A percentile compares a stretch with the other conserved stretches of the same genome.
Conservation (phyloP, 805 yeast genomes). For the Metschnikowia peoriensis region DNA sequence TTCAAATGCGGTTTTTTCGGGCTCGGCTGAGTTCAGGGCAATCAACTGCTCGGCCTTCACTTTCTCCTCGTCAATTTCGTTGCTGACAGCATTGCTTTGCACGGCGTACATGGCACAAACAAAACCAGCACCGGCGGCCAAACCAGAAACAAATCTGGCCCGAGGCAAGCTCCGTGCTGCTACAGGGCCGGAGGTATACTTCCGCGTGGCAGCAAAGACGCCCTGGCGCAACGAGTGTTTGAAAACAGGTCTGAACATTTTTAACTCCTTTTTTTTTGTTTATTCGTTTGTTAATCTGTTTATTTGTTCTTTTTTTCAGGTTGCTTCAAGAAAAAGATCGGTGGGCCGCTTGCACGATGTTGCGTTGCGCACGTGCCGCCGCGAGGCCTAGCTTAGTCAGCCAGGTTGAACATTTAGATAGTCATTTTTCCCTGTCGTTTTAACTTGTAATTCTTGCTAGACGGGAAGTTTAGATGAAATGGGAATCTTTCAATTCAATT, state of each 20-base stretch:
- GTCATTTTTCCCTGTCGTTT: too few species aligned
- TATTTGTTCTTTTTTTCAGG: background rate
- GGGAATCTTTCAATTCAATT: too few species aligned
- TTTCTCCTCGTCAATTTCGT: slow-evolving; percentile 16
- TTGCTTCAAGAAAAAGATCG: background rate
- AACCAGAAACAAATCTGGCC: background rate
- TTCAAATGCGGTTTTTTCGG: slow-evolving; percentile 8
- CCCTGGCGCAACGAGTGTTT: slow-evolving; percentile 14
- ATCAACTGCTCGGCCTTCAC: slow-evolving; percentile 10
- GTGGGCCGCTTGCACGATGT: background rate
- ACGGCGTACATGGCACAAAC: slow-evolving; percentile 9
- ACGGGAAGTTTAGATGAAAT: too few species aligned
- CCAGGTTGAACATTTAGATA: background rate
- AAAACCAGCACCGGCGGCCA: slow-evolving; percentile 11
- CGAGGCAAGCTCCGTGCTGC: slow-evolving; percentile 1
- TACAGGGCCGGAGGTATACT: slow-evolving; percentile 12
- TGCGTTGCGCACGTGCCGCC: background rate
- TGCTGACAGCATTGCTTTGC: slow-evolving; percentile 10
- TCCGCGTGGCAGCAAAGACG: slow-evolving; percentile 6
- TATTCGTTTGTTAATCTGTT: background rate
- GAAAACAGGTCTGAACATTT: slow-evolving; percentile 18
- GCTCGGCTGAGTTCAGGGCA: slow-evolving; percentile 7
- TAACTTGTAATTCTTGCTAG: too few species aligned
- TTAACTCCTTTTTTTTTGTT: background rate
- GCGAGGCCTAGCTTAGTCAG: background rate